Evolutionary conservation across 2,329 filamentous ascomycete species (phyloP).

Genomic region (Ilyonectria destructans): DNA sequence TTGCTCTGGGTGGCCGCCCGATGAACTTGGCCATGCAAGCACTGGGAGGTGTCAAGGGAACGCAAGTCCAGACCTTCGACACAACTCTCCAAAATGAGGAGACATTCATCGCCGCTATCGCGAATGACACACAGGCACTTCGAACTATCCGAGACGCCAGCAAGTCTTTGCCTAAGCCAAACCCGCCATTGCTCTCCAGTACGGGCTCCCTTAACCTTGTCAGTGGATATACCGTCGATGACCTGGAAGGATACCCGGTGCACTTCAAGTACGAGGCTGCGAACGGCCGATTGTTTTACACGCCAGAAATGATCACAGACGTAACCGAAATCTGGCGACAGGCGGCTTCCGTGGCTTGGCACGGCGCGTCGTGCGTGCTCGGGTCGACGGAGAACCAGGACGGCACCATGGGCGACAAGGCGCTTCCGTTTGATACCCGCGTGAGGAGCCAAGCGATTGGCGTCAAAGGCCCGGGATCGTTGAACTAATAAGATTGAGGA

Average conservation of each 20-base stretch:
- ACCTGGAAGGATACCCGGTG: constrained; percentile 17
- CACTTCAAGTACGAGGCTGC: constrained; percentile 38
- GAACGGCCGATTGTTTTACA: constrained; percentile 34
- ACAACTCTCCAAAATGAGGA: neutral
- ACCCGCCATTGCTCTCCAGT: neutral
- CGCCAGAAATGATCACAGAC: neutral
- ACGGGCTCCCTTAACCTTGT: constrained; percentile 13
- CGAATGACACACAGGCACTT: neutral
- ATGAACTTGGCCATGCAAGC: constrained; percentile 30
- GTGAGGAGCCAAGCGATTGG: no score
- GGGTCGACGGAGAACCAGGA: constrained; percentile 11
- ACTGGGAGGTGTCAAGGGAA: constrained; percentile 34
- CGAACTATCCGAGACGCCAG: neutral
- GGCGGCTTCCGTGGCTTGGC: constrained; percentile 10
- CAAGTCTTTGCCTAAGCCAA: neutral
- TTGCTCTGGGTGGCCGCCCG: constrained; percentile 32
- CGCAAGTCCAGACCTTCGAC: neutral
- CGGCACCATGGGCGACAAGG: constrained; percentile 11
- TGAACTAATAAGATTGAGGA: no score
- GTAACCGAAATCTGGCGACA: constrained; percentile 17
- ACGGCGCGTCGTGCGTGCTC: constrained; percentile 9
- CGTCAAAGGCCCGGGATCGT: no score
- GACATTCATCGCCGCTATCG: neutral
- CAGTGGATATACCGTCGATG: constrained; percentile 23
- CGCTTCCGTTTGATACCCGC: no score